A percentile compares a stretch with the other conserved stretches of the same genome.
phyloP scores from a whole-genome alignment of 2,329 filamentous ascomycete species.

The Sarocladiaceae sp. region DNA sequence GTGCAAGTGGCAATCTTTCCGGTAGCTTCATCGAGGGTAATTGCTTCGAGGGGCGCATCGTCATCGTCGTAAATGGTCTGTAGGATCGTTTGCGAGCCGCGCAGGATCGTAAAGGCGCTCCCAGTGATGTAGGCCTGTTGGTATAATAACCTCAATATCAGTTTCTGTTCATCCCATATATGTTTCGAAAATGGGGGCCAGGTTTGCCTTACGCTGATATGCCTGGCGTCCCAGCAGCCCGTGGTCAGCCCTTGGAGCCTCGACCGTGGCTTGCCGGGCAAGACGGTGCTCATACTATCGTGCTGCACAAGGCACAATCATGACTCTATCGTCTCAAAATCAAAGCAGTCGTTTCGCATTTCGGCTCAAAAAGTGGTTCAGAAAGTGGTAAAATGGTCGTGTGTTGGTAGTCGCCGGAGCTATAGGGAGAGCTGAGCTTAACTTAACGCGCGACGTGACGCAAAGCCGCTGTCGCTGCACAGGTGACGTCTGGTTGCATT shows the following conservation, averaged over 20 bases:
- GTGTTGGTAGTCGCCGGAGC: background rate
- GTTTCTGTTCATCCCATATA: background rate
- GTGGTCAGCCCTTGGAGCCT: slow-evolving; percentile 74
- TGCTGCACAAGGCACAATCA: slow-evolving; percentile 7
- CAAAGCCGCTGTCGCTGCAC: background rate
- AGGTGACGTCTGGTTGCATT: slow-evolving; percentile 5
- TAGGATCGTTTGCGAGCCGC: slow-evolving; percentile 67
- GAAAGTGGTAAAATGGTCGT: background rate
- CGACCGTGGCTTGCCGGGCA: slow-evolving; percentile 74
- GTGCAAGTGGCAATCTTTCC: slow-evolving; percentile 83
- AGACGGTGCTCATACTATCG: slow-evolving; percentile 68
- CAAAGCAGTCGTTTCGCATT: background rate
- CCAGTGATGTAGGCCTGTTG: slow-evolving; percentile 81
- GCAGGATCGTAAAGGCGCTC: slow-evolving; percentile 79
- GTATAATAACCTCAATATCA: too few relatives aligned
- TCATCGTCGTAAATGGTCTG: slow-evolving; percentile 93
- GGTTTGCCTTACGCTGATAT: slow-evolving; percentile 64
- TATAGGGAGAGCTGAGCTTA: background rate
- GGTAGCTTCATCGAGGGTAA: slow-evolving; percentile 74
- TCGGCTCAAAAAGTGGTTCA: background rate
- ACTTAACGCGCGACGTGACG: background rate
- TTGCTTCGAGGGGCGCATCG: slow-evolving; percentile 61
- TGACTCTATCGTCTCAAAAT: background rate
- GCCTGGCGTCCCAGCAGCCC: slow-evolving; percentile 67
- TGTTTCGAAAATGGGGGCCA: background rate